Base-by-base conservation (phyloP, 139 green algal genomes). In the Asterochloris sp. region DNA sequence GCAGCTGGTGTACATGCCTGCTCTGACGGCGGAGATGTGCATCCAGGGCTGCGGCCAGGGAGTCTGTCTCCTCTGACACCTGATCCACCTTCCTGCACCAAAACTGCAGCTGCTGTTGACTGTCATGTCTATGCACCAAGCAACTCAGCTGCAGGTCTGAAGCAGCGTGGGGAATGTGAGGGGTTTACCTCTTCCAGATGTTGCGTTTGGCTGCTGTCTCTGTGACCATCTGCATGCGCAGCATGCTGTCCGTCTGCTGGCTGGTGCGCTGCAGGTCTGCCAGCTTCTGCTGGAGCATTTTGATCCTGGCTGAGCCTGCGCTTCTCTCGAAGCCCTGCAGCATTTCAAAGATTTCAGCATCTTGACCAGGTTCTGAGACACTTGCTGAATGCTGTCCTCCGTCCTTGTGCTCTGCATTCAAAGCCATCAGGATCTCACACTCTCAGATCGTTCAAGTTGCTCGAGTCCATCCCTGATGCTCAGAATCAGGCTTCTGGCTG, bases 1-100 rank as follows among this genome's bases (percentile, higher is more conserved):
- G 38, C 38, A 54, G 38, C 38, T 54, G 38, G 6, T 81, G 16
- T 69, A 0, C 77, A 60, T 24, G 73, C 63, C 76, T 87, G 74
- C 61, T 74, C 71, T 92, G 63, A 24, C 81, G 78, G 16, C 71
- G 27, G 17, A 68, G 62, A 16, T 85, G 88, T 62, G 85, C 82
- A 60, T 92, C 85, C 21, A 96, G 27, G 2, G 88, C 85, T 0
- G 54, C 8, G 4, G 76, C 69, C 60, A 97, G 80, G 0, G 86
- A 67, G 77, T 93, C 88, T n/a, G 89, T 82, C 84, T 98, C 94
- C 82, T 97, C 94, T 10, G 83, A 75, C 11, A 97, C 87, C 82
- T 95, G 90, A 86, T 97, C 92, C 73, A 98, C 94, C 83, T 97
- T 97, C 21, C 91, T 94, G 87, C 69, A 78, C 17, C 28, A 29